phyloP scores from a whole-genome alignment of 176 grass and related monocot species.

The Paspalum vaginatum region DNA sequence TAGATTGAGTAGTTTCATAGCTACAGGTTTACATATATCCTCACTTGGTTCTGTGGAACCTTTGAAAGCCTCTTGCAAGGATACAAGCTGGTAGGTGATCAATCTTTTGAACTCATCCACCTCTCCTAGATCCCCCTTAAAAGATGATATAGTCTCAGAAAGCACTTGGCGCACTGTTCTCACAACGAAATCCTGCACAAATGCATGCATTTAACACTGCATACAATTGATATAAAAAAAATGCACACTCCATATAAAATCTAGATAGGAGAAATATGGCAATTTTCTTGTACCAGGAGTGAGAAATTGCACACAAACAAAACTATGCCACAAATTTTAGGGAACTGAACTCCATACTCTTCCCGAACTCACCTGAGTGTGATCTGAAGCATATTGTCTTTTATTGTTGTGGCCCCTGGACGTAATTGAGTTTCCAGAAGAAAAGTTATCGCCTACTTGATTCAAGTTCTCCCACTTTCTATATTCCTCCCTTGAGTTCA shows the following conservation, averaged over 20 bases:
- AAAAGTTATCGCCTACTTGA: constrained; percentile 22
- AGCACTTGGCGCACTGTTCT: constrained; percentile 54
- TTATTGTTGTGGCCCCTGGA: constrained; percentile 29
- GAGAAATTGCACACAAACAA: not conserved
- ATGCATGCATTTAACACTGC: not conserved
- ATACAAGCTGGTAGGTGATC: constrained; percentile 54
- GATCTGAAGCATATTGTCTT: constrained; percentile 70
- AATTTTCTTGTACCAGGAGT: not conserved
- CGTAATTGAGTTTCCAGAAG: not conserved
- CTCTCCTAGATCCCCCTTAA: constrained; percentile 42
- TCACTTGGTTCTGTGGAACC: constrained; percentile 45
- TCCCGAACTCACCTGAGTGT: constrained; percentile 58
- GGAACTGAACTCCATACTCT: not conserved
- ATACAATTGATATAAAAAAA: constrained; percentile 7
- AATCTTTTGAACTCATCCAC: constrained; percentile 59
- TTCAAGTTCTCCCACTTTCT: constrained; percentile 55
- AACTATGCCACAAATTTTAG: not conserved
- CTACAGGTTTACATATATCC: constrained; percentile 44
- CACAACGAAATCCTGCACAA: constrained; percentile 72
- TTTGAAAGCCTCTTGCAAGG: constrained; percentile 57
- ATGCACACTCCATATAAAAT: not conserved
- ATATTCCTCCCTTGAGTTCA: constrained; percentile 55
- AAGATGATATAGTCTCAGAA: constrained; percentile 50
- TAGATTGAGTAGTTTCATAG: constrained; percentile 68
- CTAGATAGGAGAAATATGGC: not conserved